Conservation (phyloP, 352 stramenopile genomes). For the Phytophthora idaei region DNA sequence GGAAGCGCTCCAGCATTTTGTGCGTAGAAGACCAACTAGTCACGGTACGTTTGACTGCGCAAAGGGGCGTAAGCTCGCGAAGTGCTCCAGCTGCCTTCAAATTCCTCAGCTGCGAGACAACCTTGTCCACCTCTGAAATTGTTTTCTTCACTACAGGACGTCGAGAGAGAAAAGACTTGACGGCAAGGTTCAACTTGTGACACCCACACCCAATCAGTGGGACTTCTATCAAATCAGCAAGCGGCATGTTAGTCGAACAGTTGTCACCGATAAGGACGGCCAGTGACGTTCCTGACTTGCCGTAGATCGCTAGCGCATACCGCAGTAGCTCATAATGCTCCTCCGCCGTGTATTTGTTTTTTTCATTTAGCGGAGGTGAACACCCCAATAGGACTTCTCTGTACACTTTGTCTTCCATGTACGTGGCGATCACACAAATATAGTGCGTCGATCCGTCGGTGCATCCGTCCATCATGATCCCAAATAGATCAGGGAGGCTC, state of each 20-base stretch:
- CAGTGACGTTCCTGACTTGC: neutral
- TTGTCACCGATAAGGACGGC: neutral
- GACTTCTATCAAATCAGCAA: neutral
- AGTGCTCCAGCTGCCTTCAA: neutral
- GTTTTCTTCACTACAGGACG: neutral
- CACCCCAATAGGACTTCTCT: neutral
- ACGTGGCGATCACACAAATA: neutral
- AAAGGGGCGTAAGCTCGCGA: neutral
- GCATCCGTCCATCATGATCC: neutral
- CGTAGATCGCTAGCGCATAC: neutral
- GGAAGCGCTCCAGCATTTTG: conserved; percentile 1
- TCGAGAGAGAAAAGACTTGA: neutral
- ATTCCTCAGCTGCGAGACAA: neutral
- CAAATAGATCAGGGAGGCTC: neutral
- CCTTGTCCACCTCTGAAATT: neutral
- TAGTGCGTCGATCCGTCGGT: neutral
- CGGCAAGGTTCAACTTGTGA: neutral
- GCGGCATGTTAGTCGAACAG: neutral
- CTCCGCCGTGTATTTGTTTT: neutral
- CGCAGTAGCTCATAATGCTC: neutral
- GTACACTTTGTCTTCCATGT: neutral
- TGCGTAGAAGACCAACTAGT: neutral
- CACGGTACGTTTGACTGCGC: neutral
- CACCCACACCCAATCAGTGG: neutral
- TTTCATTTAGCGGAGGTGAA: neutral